Evolutionary conservation across 2,329 filamentous ascomycete genomes (phyloP).

Genomic region (Ophiostoma tasmaniense): DNA sequence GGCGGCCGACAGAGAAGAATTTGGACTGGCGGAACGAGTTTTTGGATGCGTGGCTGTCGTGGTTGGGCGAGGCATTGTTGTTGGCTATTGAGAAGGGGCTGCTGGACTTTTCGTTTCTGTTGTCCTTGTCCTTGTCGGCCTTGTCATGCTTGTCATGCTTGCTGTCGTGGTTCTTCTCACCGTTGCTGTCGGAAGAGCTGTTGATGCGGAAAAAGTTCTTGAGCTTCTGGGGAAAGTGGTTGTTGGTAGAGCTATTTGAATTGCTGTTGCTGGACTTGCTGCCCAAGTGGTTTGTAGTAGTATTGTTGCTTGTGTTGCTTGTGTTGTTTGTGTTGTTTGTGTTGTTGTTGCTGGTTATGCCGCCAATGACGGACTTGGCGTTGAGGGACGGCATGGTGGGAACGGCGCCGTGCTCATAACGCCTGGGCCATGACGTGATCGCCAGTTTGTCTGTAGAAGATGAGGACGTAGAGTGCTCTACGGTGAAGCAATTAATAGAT

Average conservation of each 20-base stretch:
- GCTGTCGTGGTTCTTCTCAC: conserved; percentile 29
- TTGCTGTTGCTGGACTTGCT: conserved; percentile 14
- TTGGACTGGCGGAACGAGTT: conserved; percentile 71
- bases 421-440: conserved; percentile 22
- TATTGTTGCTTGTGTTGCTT: conserved; percentile 15
- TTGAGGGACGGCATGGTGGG: conserved; percentile 34
- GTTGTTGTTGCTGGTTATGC: conserved; percentile 54
- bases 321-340: no score
- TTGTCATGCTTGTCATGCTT: conserved; percentile 8
- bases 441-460: conserved; percentile 15
- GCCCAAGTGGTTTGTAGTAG: conserved; percentile 9
- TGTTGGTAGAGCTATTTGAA: conserved; percentile 36
- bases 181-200: conserved; percentile 30
- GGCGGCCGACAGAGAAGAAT: conserved; percentile 82
- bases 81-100: conserved; percentile 5
- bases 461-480: background rate
- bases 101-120: conserved; percentile 2
- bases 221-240: conserved; percentile 58
- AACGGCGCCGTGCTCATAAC: conserved; percentile 22
- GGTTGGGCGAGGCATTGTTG: conserved; percentile 4
- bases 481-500: background rate
- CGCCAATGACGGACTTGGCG: conserved; percentile 38
- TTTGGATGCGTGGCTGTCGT: conserved; percentile 34
- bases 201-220: conserved; percentile 67
- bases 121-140: conserved; percentile 7